Percentiles rank a stretch among this genome's conserved stretches.
Conservation (phyloP, 1,284 basidiomycete species). For the Coriolopsis trogii region DNA sequence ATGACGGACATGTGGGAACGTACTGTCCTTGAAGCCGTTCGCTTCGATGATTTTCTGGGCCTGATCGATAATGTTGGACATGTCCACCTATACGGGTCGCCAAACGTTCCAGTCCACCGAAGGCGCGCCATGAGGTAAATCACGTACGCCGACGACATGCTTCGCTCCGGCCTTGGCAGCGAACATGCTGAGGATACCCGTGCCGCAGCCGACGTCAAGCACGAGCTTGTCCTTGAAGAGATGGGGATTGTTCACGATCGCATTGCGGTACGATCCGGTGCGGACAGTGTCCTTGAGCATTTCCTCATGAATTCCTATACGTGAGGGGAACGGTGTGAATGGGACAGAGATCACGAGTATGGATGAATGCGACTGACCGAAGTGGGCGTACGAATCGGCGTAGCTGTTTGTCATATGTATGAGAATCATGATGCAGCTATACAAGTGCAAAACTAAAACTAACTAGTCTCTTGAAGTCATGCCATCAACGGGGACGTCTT, state of each 20-base stretch:
- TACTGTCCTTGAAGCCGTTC: constrained; percentile 95
- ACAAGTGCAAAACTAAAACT: constrained; percentile 41
- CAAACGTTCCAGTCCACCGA: background rate
- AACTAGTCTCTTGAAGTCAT: constrained; percentile 87
- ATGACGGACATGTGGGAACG: no score
- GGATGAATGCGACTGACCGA: constrained; percentile 63
- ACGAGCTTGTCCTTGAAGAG: constrained; percentile 97
- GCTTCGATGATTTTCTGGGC: constrained; percentile 96
- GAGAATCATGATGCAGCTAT: constrained; percentile 29
- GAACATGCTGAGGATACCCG: constrained; percentile 99
- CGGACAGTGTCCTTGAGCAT: constrained; percentile 99
- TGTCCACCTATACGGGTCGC: constrained; percentile 81
- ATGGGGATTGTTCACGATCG: constrained; percentile 94
- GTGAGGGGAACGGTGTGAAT: constrained; percentile 11
- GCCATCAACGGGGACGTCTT: constrained; percentile 33
- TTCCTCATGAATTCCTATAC: constrained; percentile 90
- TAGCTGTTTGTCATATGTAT: constrained; percentile 56
- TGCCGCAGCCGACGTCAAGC: constrained; percentile 98
- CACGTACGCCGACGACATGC: constrained; percentile 86
- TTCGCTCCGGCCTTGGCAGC: constrained; percentile 97
- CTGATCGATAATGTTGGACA: constrained; percentile 99
- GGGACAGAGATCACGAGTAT: background rate
- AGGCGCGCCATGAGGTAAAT: background rate
- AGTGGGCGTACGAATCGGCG: constrained; percentile 93
- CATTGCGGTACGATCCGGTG: constrained; percentile 93